Percentiles rank a stretch among this genome's conserved stretches.
phyloP scores from a whole-genome alignment of 1,284 basidiomycete species.

The Sparassis latifolia region DNA sequence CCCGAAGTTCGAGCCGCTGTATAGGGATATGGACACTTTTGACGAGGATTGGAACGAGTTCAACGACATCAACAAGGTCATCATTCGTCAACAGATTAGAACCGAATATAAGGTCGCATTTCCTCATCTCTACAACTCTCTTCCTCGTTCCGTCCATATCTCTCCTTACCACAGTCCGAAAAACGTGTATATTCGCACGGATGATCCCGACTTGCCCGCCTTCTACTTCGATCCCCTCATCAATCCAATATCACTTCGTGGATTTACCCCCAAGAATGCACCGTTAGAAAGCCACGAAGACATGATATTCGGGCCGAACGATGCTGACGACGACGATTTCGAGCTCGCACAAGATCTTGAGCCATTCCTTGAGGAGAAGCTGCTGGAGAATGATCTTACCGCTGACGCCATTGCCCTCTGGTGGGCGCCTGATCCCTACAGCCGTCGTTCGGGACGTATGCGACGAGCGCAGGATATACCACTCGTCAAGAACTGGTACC shows the following conservation, averaged over 20 bases:
- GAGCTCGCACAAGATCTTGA: slow-evolving; percentile 76
- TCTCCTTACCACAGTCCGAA: slow-evolving; percentile 92
- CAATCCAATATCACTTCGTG: slow-evolving; percentile 90
- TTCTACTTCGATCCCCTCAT: slow-evolving; percentile 99
- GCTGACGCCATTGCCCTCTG: slow-evolving; percentile 97
- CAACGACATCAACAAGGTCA: slow-evolving; percentile 99
- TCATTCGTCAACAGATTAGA: slow-evolving; percentile 97
- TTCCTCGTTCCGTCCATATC: slow-evolving; percentile 92
- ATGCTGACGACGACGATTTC: slow-evolving; percentile 84
- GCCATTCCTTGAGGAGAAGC: slow-evolving; percentile 81
- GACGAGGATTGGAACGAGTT: slow-evolving; percentile 99
- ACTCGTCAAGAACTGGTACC: slow-evolving; percentile 95
- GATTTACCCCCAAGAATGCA: slow-evolving; percentile 77
- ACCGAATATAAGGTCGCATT: slow-evolving; percentile 99
- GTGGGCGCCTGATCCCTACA: slow-evolving; percentile 98
- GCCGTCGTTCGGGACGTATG: slow-evolving; percentile 87
- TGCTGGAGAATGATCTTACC: slow-evolving; percentile 87
- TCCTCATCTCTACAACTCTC: slow-evolving; percentile 98
- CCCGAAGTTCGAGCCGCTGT: slow-evolving; percentile 94
- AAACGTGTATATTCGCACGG: slow-evolving; percentile 98
- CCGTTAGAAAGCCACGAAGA: slow-evolving; percentile 88
- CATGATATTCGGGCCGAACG: slow-evolving; percentile 81
- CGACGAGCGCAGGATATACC: slow-evolving; percentile 94
- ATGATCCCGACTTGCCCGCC: slow-evolving; percentile 98
- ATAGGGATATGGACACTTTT: slow-evolving; percentile 93